Conservation (phyloP, 306 rosid genomes). For the Acacia crassicarpa region DNA sequence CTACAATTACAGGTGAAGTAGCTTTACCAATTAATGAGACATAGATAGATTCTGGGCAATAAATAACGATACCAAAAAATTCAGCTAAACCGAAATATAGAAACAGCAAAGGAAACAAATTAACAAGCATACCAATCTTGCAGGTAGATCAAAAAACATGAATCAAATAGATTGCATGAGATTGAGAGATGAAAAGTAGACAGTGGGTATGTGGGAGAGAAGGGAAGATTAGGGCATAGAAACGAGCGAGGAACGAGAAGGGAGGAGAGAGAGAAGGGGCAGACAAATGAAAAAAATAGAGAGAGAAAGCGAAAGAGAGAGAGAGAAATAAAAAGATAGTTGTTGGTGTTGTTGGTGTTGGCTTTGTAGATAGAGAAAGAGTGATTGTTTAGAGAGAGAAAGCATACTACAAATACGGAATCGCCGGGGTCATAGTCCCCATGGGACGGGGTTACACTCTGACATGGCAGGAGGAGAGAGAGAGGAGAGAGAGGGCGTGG, state of each 20-base stretch:
- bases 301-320: constrained; percentile 61
- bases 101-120: constrained; percentile 35
- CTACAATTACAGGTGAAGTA: constrained; percentile 28
- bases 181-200: constrained; percentile 31
- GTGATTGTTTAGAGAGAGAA: constrained; percentile 51
- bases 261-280: constrained; percentile 27
- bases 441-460: constrained; percentile 80
- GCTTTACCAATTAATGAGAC: constrained; percentile 21
- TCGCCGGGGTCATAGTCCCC: constrained; percentile 75
- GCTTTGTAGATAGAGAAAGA: constrained; percentile 37
- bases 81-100: constrained; percentile 20
- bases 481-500: constrained; percentile 34
- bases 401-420: constrained; percentile 68
- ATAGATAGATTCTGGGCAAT: constrained; percentile 2
- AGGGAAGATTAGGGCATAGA: constrained; percentile 73
- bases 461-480: constrained; percentile 84
- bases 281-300: constrained; percentile 59
- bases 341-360: constrained; percentile 44
- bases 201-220: constrained; percentile 25
- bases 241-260: constrained; percentile 49
- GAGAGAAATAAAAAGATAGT: constrained; percentile 41
- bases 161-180: constrained; percentile 36
- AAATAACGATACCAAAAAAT: constrained; percentile 35
- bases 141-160: constrained; percentile 55
- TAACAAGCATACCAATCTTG: constrained; percentile 52